Evolutionary conservation across 75 land plant species (phyloP).

Genomic region (Isoetes taiwanensis): DNA sequence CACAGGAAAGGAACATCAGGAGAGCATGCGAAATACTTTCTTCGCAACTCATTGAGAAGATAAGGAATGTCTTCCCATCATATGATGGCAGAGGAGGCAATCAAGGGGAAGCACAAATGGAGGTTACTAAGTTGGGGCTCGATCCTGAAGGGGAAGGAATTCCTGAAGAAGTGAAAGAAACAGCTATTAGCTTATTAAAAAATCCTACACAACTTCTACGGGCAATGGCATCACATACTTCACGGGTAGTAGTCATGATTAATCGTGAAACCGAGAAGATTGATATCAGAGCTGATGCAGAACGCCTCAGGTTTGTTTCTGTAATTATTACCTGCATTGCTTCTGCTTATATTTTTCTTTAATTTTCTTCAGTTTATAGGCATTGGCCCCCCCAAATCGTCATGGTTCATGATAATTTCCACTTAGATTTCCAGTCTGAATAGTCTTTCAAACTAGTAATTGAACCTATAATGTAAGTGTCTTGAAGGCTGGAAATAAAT

Average conservation of each 20-base stretch:
- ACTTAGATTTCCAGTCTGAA: neutral
- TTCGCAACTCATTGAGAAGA: constrained; percentile 45
- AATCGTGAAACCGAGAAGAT: constrained; percentile 75
- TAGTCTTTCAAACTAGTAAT: neutral
- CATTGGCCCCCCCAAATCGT: neutral
- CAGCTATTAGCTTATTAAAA: constrained; percentile 41
- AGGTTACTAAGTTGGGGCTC: constrained; percentile 39
- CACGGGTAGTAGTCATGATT: constrained; percentile 46
- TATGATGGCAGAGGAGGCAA: constrained; percentile 64
- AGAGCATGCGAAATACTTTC: constrained; percentile 77
- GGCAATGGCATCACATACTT: constrained; percentile 60
- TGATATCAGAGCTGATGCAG: constrained; percentile 96
- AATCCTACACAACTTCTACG: constrained; percentile 68
- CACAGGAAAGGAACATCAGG: constrained; percentile 61
- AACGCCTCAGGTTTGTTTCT: constrained; percentile 56
- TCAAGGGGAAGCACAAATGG: constrained; percentile 40
- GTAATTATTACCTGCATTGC: neutral
- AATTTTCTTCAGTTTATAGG: neutral
- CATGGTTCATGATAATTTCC: neutral
- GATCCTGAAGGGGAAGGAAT: constrained; percentile 61
- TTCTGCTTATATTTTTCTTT: neutral
- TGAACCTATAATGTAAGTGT: neutral
- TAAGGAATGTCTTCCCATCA: constrained; percentile 55
- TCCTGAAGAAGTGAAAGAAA: constrained; percentile 59
- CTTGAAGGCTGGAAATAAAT: neutral